These are phyloP conservation scores for Jimgerdemannia lactiflua DNA, from an alignment of 192 early-diverging fungal genomes.

Conservation along the genomic window DNA sequence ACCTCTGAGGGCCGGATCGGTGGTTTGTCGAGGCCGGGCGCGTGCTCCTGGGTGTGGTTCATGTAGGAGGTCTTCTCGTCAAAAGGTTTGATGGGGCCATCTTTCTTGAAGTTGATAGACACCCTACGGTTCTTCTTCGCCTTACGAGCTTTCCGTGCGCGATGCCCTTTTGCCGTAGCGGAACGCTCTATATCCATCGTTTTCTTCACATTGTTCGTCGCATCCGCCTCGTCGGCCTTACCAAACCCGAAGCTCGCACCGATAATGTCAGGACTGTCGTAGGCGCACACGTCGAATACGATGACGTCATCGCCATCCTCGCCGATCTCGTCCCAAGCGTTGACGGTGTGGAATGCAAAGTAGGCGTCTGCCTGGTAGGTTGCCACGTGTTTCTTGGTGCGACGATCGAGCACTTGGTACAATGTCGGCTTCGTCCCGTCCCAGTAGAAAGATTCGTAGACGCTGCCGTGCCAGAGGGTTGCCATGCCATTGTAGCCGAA, in stretches of 20 bases:
- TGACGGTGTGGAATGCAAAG: constrained; percentile 46
- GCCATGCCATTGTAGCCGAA: constrained; percentile 32
- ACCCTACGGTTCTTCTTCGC: too few species aligned
- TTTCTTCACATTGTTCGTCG: constrained; percentile 13
- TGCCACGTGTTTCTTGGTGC: constrained; percentile 34
- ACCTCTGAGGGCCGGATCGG: not conserved
- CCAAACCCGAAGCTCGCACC: constrained; percentile 22
- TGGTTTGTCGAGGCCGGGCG: not conserved
- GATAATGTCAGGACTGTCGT: constrained; percentile 34
- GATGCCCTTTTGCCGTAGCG: too few species aligned
- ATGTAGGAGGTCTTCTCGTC: not conserved
- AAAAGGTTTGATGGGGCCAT: not conserved
- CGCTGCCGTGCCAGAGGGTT: constrained; percentile 34
- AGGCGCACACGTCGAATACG: constrained; percentile 27
- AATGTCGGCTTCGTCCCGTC: constrained; percentile 32
- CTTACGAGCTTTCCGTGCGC: too few species aligned
- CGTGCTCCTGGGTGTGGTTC: not conserved
- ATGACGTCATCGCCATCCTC: constrained; percentile 26
- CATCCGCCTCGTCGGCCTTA: constrained; percentile 20
- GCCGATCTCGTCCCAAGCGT: constrained; percentile 43
- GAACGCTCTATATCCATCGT: not conserved
- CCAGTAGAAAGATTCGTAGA: constrained; percentile 44
- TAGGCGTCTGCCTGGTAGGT: constrained; percentile 38
- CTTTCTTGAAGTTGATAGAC: not conserved
- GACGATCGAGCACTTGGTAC: constrained; percentile 42